These are phyloP conservation scores for Blyttiomyces sp. DNA, from an alignment of 371 early-diverging fungal genomes.

Conservation along the genomic window DNA sequence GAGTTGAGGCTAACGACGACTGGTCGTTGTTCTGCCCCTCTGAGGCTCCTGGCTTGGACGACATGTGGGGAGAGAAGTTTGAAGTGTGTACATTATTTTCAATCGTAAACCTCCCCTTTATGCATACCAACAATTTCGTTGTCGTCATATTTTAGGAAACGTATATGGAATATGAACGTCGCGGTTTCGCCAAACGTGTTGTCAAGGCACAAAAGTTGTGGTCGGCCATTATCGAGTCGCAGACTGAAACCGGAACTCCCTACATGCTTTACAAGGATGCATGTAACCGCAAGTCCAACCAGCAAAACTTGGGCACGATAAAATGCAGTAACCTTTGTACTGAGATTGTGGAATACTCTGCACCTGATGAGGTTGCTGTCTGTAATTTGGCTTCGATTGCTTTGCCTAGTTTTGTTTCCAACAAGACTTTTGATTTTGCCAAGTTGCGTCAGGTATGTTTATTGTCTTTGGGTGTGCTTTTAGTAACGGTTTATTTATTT, in stretches of 20 bases:
- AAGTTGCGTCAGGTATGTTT: conserved; percentile 61
- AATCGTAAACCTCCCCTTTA: not conserved
- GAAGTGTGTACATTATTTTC: conserved; percentile 44
- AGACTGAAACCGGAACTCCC: conserved; percentile 99
- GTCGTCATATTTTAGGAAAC: conserved; percentile 46
- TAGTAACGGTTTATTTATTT: too few species aligned
- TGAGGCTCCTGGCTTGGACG: conserved; percentile 89
- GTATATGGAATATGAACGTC: conserved; percentile 87
- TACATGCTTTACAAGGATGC: conserved; percentile 99
- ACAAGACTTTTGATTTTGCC: conserved; percentile 67
- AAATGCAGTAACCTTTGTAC: conserved; percentile 71
- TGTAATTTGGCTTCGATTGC: conserved; percentile 99
- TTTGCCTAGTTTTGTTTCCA: conserved; percentile 88
- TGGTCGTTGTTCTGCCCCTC: conserved; percentile 99
- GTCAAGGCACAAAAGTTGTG: conserved; percentile 98
- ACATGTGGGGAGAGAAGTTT: conserved; percentile 96
- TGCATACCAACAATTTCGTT: not conserved
- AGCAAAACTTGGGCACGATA: conserved; percentile 95
- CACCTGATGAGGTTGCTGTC: conserved; percentile 97
- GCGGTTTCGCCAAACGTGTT: conserved; percentile 80
- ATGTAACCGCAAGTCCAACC: conserved; percentile 97
- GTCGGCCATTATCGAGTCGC: conserved; percentile 97
- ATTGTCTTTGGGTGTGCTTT: not conserved
- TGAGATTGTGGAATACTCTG: conserved; percentile 96
- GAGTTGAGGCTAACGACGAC: conserved; percentile 91